Base-by-base conservation (phyloP, 2,329 filamentous ascomycete genomes). In the Fusarium anthophilum region DNA sequence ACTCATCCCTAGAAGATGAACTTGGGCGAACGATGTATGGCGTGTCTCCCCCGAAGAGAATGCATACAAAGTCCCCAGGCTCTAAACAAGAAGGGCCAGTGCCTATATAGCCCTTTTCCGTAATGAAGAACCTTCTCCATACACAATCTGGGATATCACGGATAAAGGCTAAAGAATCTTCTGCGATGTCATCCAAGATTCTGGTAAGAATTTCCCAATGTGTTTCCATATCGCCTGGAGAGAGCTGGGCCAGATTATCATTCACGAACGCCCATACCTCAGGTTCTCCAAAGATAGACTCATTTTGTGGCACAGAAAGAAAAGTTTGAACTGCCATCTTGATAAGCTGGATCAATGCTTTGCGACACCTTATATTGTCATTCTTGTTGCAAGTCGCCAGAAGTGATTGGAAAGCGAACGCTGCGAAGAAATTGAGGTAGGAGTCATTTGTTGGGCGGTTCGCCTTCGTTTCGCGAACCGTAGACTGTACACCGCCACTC, bases 91-190 rank as follows among this genome's bases (percentile, higher is more conserved):
- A 11, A 43, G 22, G 41, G 14, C 41, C 41, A 11, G 0, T 24
- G 14, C 41, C 41, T 3, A 43, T 17, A 7, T 43, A 43, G 41
- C 41, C 41, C 1, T 1, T 24, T 43, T 43, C 41, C 0, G 41
- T 43, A 3, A 43, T 0, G 9, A 43, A 43, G 39, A n/a, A 43
- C 22, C 0, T 15, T 28, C 28, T n/a, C n/a, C n/a, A n/a, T n/a
- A n/a, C n/a, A n/a, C n/a, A n/a, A n/a, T n/a, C n/a, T n/a, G n/a
- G n/a, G n/a, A n/a, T n/a, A n/a, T n/a, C n/a, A n/a, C n/a, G n/a
- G n/a, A n/a, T n/a, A 26, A 26, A 41, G 20, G 20, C 13, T 13
- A 3, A 0, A 8, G 0, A 0, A 14, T n/a, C 20, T 2, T n/a
- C 39, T 3, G 2, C 20, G n/a, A 6, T 15, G 2, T 15, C 13